Base-by-base conservation (phyloP, 2,329 filamentous ascomycete genomes). In the Aspergillus sp. region DNA sequence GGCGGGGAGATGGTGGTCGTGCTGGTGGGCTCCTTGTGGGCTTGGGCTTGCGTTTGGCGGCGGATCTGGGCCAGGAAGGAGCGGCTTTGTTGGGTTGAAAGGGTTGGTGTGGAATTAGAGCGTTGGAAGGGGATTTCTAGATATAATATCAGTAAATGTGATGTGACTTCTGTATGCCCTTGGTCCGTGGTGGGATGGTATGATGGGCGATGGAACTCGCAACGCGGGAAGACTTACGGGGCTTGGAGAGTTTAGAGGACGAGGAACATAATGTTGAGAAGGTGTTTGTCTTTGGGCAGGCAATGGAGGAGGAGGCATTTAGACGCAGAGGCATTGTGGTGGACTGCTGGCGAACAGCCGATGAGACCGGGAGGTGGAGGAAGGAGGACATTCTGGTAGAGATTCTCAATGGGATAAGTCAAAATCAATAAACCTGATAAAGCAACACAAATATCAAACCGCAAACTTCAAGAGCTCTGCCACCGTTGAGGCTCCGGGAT, bases 31-130 rank as follows among this genome's bases (percentile, higher is more conserved):
- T 64, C 60, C 55, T 62, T 65, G 13, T 65, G 46, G 43, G 61
- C 60, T 52, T 66, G 66, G 42, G 62, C 62, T 53, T 66, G 66
- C 19, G 64, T 61, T 58, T 66, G 63, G 37, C 61, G 67, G 48
- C 59, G 59, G 44, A 70, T 59, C 51, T 69, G 63, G 27, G 63
- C 64, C 42, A 69, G 55, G 54, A 70, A 69, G 20, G 62, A 65
- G 44, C 66, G 61, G 41, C 56, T 59, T 61, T 69, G 66, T 44
- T 58, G 60, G 33, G 52, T 53, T 39, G 57, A 49, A 42, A 56
- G 41, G 15, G 49, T 39, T 32, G 56, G 52, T 45, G 48, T 52
- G 32, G 53, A 51, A 32, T 48, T 47, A 33, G 49, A 41, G 33
- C 48, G 56, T 48, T 56, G 63, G 44, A 52, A 50, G 48, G 49